Conservation (phyloP, 306 rosid species). For the barrel medic (Medicago truncatula) region DNA sequence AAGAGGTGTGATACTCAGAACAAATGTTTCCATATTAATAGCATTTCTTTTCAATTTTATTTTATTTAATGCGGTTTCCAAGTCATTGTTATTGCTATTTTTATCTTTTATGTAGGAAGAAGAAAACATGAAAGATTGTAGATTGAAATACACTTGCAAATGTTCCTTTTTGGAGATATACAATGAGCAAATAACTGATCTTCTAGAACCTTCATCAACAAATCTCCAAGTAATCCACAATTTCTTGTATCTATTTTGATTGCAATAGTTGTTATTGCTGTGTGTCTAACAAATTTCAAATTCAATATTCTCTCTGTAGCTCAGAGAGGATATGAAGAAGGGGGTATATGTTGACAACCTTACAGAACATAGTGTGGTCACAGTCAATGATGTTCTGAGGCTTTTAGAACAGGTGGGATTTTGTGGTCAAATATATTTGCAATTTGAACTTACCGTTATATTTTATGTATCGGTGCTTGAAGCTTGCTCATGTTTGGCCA, state of each 20-base stretch:
- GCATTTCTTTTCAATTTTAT: slow-evolving; percentile 16
- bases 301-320: slow-evolving; percentile 56
- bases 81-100: slow-evolving; percentile 1
- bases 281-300: background rate
- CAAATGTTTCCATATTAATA: slow-evolving; percentile 26
- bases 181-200: slow-evolving; percentile 96
- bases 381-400: slow-evolving; percentile 80
- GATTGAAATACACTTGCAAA: slow-evolving; percentile 86
- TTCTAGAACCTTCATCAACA: slow-evolving; percentile 87
- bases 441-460: slow-evolving; percentile 17
- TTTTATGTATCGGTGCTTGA: slow-evolving; percentile 36
- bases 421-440: slow-evolving; percentile 26
- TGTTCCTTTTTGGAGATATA: slow-evolving; percentile 95
- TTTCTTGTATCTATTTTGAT: slow-evolving; percentile 37
- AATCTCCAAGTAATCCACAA: slow-evolving; percentile 78
- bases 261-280: slow-evolving; percentile 30
- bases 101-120: slow-evolving; percentile 67
- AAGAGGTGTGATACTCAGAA: slow-evolving; percentile 54
- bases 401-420: slow-evolving; percentile 80
- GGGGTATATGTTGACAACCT: slow-evolving; percentile 95
- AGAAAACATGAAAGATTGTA: slow-evolving; percentile 66
- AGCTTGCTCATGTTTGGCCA: slow-evolving; percentile 31
- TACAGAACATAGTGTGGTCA: slow-evolving; percentile 70
- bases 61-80: slow-evolving; percentile 23
- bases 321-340: slow-evolving; percentile 97